phyloP scores from a whole-genome alignment of 2,329 filamentous ascomycete species.

The Gnomoniopsis smithogilvyi region DNA sequence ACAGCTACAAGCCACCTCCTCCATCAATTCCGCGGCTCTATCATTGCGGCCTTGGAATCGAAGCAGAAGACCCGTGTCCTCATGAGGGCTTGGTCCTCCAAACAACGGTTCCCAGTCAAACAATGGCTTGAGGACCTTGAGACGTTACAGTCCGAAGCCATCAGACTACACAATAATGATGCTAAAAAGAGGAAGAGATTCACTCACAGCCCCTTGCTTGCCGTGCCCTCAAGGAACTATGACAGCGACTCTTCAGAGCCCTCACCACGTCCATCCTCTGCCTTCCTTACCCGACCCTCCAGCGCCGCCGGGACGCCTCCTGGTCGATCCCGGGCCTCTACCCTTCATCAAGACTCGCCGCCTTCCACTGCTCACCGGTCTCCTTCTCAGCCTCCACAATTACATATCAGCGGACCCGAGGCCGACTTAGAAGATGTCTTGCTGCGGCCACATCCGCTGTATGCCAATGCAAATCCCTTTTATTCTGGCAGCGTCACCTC shows the following conservation, averaged over 20 bases:
- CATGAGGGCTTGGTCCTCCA: constrained; percentile 62
- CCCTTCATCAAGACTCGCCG: constrained; percentile 13
- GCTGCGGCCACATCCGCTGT: background rate
- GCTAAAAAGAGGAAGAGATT: background rate
- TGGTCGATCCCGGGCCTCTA: constrained; percentile 9
- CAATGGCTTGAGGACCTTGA: constrained; percentile 64
- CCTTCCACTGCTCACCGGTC: background rate
- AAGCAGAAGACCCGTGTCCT: constrained; percentile 52
- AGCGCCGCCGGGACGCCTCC: constrained; percentile 4
- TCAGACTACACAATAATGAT: constrained; percentile 27
- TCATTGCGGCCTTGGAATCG: constrained; percentile 55
- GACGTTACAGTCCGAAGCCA: constrained; percentile 55
- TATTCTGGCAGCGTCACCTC: constrained; percentile 1
- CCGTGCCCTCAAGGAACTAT: constrained; percentile 1
- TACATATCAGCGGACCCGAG: constrained; percentile 6
- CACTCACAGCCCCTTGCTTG: background rate
- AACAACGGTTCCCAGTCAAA: constrained; percentile 63
- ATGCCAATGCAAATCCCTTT: background rate
- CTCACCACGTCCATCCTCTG: constrained; percentile 1
- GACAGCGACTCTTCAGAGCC: background rate
- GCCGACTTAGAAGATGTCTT: background rate
- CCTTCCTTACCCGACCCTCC: constrained; percentile 11
- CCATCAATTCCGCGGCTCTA: constrained; percentile 61
- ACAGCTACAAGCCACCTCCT: constrained; percentile 59
- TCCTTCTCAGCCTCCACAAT: background rate